phyloP scores from a whole-genome alignment of 2,329 filamentous ascomycete genomes.

The Monosporascus sp. region DNA sequence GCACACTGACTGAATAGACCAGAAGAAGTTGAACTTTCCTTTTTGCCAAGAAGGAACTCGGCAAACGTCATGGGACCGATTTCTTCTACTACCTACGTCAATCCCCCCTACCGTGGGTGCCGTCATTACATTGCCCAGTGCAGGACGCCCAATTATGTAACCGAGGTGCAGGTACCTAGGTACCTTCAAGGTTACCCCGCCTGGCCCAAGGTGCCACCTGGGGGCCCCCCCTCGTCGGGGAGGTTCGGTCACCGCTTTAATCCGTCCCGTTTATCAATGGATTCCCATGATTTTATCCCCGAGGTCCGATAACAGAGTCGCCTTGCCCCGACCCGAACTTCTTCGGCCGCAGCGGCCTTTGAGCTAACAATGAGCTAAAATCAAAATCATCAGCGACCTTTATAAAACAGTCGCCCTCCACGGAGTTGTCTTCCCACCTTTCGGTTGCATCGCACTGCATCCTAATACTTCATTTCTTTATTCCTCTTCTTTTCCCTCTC shows the following conservation, averaged over 20 bases:
- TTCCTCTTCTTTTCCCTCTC: constrained; percentile 6
- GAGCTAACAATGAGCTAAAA: not conserved
- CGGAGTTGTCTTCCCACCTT: constrained; percentile 10
- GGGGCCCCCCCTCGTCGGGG: too few species aligned
- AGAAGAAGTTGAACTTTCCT: not conserved
- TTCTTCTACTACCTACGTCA: not conserved
- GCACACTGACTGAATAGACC: not conserved
- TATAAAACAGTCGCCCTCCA: too few species aligned
- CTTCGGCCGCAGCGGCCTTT: not conserved
- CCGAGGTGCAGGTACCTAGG: not conserved
- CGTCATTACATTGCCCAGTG: too few species aligned
- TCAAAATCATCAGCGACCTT: not conserved
- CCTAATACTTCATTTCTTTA: constrained; percentile 9
- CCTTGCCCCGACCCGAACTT: constrained; percentile 9
- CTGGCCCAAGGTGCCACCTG: not conserved
- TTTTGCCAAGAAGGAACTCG: not conserved
- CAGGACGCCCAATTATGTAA: not conserved
- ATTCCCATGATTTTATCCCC: constrained; percentile 8
- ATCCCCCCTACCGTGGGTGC: too few species aligned
- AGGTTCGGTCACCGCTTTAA: not conserved
- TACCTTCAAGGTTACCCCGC: not conserved
- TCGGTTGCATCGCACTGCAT: constrained; percentile 1
- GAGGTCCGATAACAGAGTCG: constrained; percentile 12
- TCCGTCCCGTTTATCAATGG: constrained; percentile 2
- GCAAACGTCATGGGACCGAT: not conserved